A percentile compares a stretch with the other conserved stretches of the same genome.
Conservation (phyloP, 352 stramenopile species). For the Globisporangium canariense region DNA sequence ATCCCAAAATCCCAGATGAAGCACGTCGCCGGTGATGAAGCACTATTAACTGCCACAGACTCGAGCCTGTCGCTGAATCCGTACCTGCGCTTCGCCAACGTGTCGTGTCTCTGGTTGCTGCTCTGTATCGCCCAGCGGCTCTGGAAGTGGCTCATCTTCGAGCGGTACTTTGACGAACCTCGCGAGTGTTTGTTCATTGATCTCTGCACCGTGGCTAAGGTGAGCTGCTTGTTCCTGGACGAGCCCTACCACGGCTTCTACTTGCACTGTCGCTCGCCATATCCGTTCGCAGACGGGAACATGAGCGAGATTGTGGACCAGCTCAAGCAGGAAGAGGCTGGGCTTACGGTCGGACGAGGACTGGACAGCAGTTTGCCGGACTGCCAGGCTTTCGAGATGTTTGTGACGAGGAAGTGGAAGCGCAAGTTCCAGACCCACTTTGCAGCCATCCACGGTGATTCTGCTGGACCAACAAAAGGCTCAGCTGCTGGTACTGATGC, state of each 20-base stretch:
- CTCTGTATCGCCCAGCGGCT: conserved; percentile 73
- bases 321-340: conserved; percentile 88
- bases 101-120: conserved; percentile 81
- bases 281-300: conserved; percentile 89
- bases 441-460: conserved; percentile 29
- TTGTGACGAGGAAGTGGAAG: conserved; percentile 85
- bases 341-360: conserved; percentile 79
- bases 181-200: conserved; percentile 88
- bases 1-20: conserved; percentile 53
- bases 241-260: conserved; percentile 94
- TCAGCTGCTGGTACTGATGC: background rate
- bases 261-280: conserved; percentile 92
- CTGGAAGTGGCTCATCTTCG: conserved; percentile 89
- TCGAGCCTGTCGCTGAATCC: conserved; percentile 65
- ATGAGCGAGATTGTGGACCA: conserved; percentile 92
- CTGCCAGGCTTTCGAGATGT: conserved; percentile 92
- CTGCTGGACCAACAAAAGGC: background rate
- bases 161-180: conserved; percentile 70
- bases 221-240: conserved; percentile 90
- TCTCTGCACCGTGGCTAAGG: conserved; percentile 93
- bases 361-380: conserved; percentile 78
- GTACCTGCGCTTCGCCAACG: conserved; percentile 89
- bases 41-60: conserved; percentile 28
- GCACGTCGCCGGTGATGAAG: conserved; percentile 35
- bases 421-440: conserved; percentile 74